Evolutionary conservation across 495 filamentous ascomycete species (phyloP), one percentile per base, ranked within the genome.

Genomic region (Apiosordaria backusii): DNA sequence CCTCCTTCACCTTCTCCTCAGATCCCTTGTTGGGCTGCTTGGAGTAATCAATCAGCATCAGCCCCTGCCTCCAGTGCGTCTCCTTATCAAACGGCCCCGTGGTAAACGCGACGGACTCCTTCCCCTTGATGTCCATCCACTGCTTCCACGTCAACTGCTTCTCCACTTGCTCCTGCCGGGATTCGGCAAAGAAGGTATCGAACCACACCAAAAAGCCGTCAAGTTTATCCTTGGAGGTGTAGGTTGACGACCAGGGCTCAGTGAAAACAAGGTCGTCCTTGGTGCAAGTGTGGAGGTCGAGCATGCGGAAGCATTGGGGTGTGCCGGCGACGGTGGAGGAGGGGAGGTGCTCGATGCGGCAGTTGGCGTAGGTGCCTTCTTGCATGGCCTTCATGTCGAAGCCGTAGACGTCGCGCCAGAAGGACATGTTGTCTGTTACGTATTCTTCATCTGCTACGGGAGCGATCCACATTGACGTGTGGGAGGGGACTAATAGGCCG

Each of bases 391-490:
- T 88, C 82, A 95, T 97, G 81, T 99, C 88, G 78, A 99, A 99
- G 63, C 95, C 95, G 78, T 97, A 99, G 15, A 99, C 93, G 68
- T 97, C 96, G 75, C 96, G 90, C 95, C 95, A 99, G 84, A 96
- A 97, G 71, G 85, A 82, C 67, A 96, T 90, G 80, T 94, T 92
- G 73, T 97, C 93, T 64, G 92, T 86, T 76, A 96, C 88, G 82
- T 93, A 97, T 55, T 93, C 90, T 55, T 88, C 87, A 75, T 97
- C 93, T 65, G 92, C 87, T 57, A 96, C 90, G 29, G 89, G 93
- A 19, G 92, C 92, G 72, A 97, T 80, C 86, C 91, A 96, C 76
- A 97, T 89, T 65, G 88, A 93, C 35, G 90, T 89, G 81, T 94
- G 93, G 75, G 92, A 92, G 21, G 93, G 93, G 72, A 97, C 94